phyloP scores from a whole-genome alignment of 192 early-diverging fungal genomes.

The Coemansia sp. region DNA sequence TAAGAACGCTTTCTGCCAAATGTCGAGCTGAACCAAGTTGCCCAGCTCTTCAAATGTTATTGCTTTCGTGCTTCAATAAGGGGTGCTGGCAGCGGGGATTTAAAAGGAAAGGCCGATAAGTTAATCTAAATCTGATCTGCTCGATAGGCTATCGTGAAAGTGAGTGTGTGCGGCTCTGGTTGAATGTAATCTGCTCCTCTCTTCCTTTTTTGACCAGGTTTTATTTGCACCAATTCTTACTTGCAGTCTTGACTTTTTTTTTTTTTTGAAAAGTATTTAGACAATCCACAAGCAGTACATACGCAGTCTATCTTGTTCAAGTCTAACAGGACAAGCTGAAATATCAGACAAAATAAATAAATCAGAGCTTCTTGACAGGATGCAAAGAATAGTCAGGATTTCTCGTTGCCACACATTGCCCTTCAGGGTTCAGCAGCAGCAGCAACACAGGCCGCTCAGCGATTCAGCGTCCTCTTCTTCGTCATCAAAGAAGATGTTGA shows the following conservation, averaged over 20 bases:
- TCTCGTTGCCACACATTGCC: neutral
- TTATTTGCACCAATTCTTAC: neutral
- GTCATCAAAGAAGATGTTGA: slow-evolving; percentile 2
- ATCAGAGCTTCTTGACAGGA: neutral
- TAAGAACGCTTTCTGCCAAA: too few relatives aligned
- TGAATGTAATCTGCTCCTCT: too few relatives aligned
- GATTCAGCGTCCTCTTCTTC: neutral
- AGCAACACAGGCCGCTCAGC: slow-evolving; percentile 5
- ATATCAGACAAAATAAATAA: neutral
- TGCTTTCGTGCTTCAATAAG: too few relatives aligned
- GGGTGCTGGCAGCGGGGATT: too few relatives aligned
- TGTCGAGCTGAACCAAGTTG: too few relatives aligned
- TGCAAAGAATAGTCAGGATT: slow-evolving; percentile 7
- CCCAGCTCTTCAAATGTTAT: too few relatives aligned
- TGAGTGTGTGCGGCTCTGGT: too few relatives aligned
- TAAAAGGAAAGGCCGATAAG: too few relatives aligned
- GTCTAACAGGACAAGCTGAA: neutral
- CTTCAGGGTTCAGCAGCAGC: neutral
- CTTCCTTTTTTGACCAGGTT: neutral
- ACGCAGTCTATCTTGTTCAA: neutral
- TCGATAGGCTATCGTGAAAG: too few relatives aligned
- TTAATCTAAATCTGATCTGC: too few relatives aligned
- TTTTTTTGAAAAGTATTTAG: neutral
- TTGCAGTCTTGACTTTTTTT: neutral
- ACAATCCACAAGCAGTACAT: neutral